Percentiles rank a stretch among this genome's conserved stretches.
phyloP scores from a whole-genome alignment of 805 yeast genomes.

The Starmera quercuum region DNA sequence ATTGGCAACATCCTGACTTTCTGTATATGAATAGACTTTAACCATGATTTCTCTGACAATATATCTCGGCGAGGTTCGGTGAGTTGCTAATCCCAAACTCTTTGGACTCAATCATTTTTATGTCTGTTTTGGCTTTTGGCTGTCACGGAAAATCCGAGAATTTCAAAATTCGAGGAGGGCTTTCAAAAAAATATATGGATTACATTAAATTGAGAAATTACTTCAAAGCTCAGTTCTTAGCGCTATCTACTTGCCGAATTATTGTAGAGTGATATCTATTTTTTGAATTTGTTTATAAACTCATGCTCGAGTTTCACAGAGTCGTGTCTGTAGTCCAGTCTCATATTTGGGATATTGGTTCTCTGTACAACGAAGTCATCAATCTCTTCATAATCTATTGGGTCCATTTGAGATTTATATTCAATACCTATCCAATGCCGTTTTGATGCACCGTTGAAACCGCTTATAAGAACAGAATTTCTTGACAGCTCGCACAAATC shows the following conservation, averaged over 20 bases:
- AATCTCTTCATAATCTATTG: constrained; percentile 6
- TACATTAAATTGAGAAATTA: no score
- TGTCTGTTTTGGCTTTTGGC: no score
- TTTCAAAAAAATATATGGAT: no score
- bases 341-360: constrained; percentile 20
- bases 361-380: constrained; percentile 21
- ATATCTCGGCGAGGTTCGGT: no score
- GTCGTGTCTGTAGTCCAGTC: constrained; percentile 17
- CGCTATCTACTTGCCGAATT: no score
- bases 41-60: constrained; percentile 21
- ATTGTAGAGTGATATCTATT: no score
- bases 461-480: constrained; percentile 20
- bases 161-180: no score
- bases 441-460: constrained; percentile 16
- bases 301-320: constrained; percentile 13
- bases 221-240: no score
- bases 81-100: no score
- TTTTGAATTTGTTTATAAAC: no score
- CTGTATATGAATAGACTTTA: constrained; percentile 32
- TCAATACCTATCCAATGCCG: constrained; percentile 21
- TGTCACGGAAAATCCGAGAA: no score
- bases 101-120: no score
- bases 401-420: constrained; percentile 5
- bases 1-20: constrained; percentile 52
- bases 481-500: constrained; percentile 20